Base-by-base conservation (phyloP, 2,329 filamentous ascomycete species). In the Trichoderma sp. region DNA sequence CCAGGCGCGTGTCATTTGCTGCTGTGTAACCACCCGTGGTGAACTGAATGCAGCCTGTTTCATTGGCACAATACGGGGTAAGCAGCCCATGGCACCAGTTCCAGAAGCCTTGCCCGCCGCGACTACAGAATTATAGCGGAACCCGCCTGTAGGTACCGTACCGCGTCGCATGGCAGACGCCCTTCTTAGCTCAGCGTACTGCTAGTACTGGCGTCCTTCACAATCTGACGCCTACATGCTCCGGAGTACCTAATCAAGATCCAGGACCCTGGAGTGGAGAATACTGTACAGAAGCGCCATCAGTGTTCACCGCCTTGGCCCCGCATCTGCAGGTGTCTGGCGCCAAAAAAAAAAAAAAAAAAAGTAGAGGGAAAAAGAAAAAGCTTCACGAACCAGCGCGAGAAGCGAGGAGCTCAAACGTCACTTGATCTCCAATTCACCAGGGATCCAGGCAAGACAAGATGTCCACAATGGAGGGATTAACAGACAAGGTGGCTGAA, bases 401-500 rank as follows among this genome's bases (percentile, higher is more conserved):
- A 59, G 54, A 51, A 49, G 54, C 30, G 46, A 58, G n/a, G 60
- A 43, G 21, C 34, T 69, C 54, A 30, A 56, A 43, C 65, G 28
- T 34, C 34, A 39, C 55, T 54, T 55, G 56, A 34, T 58, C 39
- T 59, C 43, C 46, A 55, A 18, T 63, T 56, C 51, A 59, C 28
- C 52, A 51, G 49, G 52, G 26, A 58, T 54, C 43, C 43, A 13
- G 46, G 30, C 54, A 51, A 59, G 34, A n/a, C 32, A 61, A 46
- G 34, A 63, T 63, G 63, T 67, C 58, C 34, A 58, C 58, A 39
- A 65, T 55, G 51, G 63, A 59, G 49, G 18, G 21, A 24, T 30
- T 63, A 37, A 77, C 77, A 34, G 74, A 79, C 11, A 77, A 78
- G 67, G 75, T 79, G 59, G 75, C 76, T 30, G 75, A 77, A 28